Conservation (phyloP, 495 filamentous ascomycete species). For the Mycothermus thermophilus region DNA sequence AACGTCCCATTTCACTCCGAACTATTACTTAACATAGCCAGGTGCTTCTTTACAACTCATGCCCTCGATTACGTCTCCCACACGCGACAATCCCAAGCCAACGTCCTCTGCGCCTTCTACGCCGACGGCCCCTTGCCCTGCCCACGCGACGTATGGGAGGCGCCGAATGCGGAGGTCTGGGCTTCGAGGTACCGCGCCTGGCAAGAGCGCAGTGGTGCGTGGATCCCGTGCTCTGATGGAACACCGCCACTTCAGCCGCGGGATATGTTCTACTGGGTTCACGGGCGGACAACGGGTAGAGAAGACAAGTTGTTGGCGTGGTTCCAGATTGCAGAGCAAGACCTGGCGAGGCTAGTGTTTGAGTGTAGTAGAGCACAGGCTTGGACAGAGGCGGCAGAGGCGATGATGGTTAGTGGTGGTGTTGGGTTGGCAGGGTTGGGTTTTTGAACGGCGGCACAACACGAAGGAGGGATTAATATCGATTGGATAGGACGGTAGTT, state of each 20-base stretch:
- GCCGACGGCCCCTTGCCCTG: not conserved
- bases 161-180: not conserved
- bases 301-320: not conserved
- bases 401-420: not conserved
- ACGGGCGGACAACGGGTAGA: not conserved
- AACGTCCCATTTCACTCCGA: no score
- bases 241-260: not conserved
- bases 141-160: not conserved
- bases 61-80: conserved; percentile 2
- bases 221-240: no score
- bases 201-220: not conserved
- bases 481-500: no score
- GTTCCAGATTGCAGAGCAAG: not conserved
- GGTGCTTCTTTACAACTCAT: not conserved
- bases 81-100: not conserved
- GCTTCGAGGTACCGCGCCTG: not conserved
- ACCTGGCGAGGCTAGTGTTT: not conserved
- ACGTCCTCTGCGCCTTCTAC: not conserved
- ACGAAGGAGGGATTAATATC: no score
- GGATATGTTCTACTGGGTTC: not conserved
- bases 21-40: not conserved
- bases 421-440: no score
- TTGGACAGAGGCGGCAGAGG: not conserved
- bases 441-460: no score
- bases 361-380: conserved; percentile 1